Evolutionary conservation across 2,329 filamentous ascomycete species (phyloP).

Genomic region (Rutstroemia sp.): DNA sequence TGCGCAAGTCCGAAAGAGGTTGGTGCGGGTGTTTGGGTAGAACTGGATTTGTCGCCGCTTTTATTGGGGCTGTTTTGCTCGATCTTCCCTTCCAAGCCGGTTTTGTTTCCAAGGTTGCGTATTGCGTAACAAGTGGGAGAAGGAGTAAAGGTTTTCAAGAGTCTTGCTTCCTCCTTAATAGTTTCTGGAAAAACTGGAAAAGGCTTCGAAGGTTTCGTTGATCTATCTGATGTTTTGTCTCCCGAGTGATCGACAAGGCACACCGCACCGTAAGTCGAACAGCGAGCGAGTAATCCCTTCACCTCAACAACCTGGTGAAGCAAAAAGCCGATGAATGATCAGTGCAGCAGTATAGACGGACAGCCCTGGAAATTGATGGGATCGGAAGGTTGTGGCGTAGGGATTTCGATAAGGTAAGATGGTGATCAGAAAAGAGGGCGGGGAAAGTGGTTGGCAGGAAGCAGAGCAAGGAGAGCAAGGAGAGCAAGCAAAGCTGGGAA

Average conservation of each 20-base stretch:
- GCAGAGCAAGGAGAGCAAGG: neutral
- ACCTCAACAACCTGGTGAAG: too few species aligned
- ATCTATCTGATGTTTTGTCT: too few species aligned
- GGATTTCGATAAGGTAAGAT: neutral
- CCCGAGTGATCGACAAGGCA: too few species aligned
- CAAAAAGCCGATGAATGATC: neutral
- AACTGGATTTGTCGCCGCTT: conserved; percentile 1
- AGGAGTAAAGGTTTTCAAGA: neutral
- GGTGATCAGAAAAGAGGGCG: neutral
- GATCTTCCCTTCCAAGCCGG: too few species aligned
- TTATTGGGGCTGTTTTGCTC: neutral
- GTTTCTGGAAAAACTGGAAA: too few species aligned
- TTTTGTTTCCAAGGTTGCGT: neutral
- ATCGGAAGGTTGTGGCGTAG: neutral
- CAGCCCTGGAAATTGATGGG: neutral
- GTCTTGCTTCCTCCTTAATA: too few species aligned
- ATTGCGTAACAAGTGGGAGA: neutral
- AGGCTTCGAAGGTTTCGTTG: too few species aligned
- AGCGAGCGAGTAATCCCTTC: too few species aligned
- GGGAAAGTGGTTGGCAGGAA: neutral
- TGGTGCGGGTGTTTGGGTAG: neutral
- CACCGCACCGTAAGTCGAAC: too few species aligned
- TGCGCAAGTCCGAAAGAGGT: neutral
- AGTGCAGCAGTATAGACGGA: neutral
- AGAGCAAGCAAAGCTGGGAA: neutral